These are phyloP conservation scores for Immersiporthe knoxdaviesiana DNA, from an alignment of 2,329 filamentous ascomycete genomes.

Conservation along the genomic window DNA sequence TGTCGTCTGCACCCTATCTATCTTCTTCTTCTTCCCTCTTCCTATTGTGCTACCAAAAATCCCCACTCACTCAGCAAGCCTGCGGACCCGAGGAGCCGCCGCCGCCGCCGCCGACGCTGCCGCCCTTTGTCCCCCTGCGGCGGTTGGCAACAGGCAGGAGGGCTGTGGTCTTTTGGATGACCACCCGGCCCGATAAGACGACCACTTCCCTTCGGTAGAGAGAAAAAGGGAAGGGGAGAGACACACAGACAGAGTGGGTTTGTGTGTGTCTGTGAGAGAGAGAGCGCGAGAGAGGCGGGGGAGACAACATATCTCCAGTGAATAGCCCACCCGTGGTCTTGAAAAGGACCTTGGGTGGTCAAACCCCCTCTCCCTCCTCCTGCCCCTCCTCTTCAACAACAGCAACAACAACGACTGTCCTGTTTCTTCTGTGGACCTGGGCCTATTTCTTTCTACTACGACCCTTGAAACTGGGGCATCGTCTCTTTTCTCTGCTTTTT, in stretches of 20 bases:
- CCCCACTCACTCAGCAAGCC: background rate
- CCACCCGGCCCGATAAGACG: constrained; percentile 1
- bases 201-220: background rate
- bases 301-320: background rate
- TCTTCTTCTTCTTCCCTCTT: background rate
- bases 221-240: background rate
- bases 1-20: background rate
- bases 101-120: background rate
- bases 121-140: background rate
- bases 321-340: constrained; percentile 28
- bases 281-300: background rate
- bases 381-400: background rate
- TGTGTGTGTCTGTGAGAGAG: background rate
- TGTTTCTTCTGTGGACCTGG: background rate
- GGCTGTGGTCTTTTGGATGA: background rate
- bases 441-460: background rate
- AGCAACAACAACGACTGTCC: too few species aligned
- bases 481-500: background rate
- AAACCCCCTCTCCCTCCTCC: background rate
- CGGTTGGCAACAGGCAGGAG: background rate
- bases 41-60: background rate
- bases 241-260: too few species aligned
- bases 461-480: background rate
- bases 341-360: constrained; percentile 30
- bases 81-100: constrained; percentile 3